Percentiles rank a stretch among this genome's conserved stretches.
phyloP scores from a whole-genome alignment of 2,329 filamentous ascomycete species.

The Pseudocercospora cruenta region DNA sequence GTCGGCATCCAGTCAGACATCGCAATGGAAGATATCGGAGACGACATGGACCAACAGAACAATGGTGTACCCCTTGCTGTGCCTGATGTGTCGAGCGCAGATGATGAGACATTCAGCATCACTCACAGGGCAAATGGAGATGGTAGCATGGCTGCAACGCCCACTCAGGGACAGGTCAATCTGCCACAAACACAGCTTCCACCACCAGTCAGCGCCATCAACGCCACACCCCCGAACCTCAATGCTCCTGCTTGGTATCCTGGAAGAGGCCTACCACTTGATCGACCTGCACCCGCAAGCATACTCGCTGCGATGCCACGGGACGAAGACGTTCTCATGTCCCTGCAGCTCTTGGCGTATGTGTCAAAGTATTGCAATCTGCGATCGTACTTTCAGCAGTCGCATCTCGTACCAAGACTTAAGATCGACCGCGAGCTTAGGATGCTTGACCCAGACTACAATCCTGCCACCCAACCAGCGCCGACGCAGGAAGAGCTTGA shows the following conservation, averaged over 20 bases:
- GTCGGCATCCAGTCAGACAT: constrained; percentile 80
- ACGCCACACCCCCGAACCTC: constrained; percentile 74
- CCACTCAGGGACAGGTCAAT: constrained; percentile 53
- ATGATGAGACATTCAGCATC: constrained; percentile 90
- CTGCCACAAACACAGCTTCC: constrained; percentile 36
- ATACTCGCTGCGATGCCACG: constrained; percentile 90
- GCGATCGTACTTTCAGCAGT: constrained; percentile 91
- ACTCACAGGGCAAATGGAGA: constrained; percentile 83
- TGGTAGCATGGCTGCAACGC: constrained; percentile 75
- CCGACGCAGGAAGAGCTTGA: constrained; percentile 58
- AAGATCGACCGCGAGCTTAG: constrained; percentile 86
- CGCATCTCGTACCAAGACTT: constrained; percentile 87
- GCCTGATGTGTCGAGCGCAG: constrained; percentile 79
- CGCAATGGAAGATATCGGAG: constrained; percentile 84
- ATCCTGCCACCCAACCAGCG: constrained; percentile 46
- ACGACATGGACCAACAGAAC: constrained; percentile 70
- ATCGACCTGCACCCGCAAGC: constrained; percentile 53
- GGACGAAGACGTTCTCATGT: constrained; percentile 98
- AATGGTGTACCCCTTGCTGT: constrained; percentile 75
- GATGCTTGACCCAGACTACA: constrained; percentile 70
- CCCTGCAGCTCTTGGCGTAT: constrained; percentile 91
- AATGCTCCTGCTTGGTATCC: constrained; percentile 53
- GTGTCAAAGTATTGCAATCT: constrained; percentile 99
- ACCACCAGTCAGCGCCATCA: constrained; percentile 66
- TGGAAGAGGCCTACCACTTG: constrained; percentile 31